A percentile compares a stretch with the other conserved stretches of the same genome.
phyloP scores from a whole-genome alignment of 2,329 filamentous ascomycete species.

The Blastomyces parvus region DNA sequence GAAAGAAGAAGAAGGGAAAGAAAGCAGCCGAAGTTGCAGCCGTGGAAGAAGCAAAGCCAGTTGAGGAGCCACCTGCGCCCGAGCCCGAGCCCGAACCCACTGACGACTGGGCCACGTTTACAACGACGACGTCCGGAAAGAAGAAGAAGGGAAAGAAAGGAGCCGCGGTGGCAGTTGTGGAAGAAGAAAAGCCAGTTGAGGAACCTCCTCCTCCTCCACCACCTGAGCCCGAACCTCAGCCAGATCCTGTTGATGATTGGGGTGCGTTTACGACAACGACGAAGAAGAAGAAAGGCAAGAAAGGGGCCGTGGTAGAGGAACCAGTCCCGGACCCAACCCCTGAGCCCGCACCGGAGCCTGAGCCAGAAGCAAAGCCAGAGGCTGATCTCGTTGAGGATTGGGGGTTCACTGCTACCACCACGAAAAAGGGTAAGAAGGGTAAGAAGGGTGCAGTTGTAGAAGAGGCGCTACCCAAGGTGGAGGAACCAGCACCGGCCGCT shows the following conservation, averaged over 20 bases:
- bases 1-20: slow-evolving; percentile 32
- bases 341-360: slow-evolving; percentile 14
- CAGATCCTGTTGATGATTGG: slow-evolving; percentile 25
- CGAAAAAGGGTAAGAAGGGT: slow-evolving; percentile 27
- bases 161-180: slow-evolving; percentile 26
- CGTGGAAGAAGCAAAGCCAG: slow-evolving; percentile 35
- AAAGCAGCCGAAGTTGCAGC: slow-evolving; percentile 4
- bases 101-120: slow-evolving; percentile 16
- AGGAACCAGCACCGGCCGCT: slow-evolving; percentile 20
- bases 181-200: slow-evolving; percentile 28
- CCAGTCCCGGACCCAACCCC: background rate
- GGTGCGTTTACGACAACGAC: slow-evolving; percentile 14
- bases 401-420: slow-evolving; percentile 22
- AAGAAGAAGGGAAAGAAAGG: slow-evolving; percentile 25
- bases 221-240: slow-evolving; percentile 15
- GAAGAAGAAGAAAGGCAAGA: slow-evolving; percentile 44
- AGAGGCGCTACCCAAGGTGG: slow-evolving; percentile 12
- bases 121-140: slow-evolving; percentile 32
- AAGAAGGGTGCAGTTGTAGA: slow-evolving; percentile 19
- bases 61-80: slow-evolving; percentile 24
- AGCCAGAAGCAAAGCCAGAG: slow-evolving; percentile 20
- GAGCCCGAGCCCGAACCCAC: background rate
- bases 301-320: slow-evolving; percentile 22
- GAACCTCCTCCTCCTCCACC: slow-evolving; percentile 23
- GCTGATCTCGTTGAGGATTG: slow-evolving; percentile 25